These are phyloP conservation scores for Sporobolomyces phaffii DNA, from an alignment of 768 basidiomycete genomes.

Conservation along the genomic window DNA sequence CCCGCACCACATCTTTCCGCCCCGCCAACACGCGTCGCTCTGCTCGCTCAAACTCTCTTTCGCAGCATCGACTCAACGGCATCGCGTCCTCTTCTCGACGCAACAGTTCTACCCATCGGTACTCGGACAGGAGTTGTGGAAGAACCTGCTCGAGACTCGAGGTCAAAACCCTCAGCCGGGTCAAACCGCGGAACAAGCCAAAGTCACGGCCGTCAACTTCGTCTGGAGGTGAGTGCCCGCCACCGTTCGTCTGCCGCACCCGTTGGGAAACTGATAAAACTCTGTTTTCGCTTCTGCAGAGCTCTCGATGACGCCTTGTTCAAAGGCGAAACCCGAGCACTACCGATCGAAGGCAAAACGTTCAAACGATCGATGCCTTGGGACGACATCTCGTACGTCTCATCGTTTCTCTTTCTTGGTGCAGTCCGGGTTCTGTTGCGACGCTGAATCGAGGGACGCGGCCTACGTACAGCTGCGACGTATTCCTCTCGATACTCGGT, in stretches of 20 bases:
- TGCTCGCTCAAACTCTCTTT: not conserved
- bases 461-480: slow-evolving; percentile 2
- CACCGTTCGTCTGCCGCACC: not conserved
- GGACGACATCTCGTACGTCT: slow-evolving; percentile 15
- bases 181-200: not conserved
- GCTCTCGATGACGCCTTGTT: slow-evolving; percentile 24
- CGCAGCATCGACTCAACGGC: not conserved
- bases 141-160: not conserved
- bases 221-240: slow-evolving; percentile 15
- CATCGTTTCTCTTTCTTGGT: no score
- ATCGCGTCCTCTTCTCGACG: not conserved
- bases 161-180: not conserved
- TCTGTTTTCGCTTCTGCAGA: not conserved
- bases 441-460: no score
- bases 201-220: not conserved
- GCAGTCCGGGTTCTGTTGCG: no score
- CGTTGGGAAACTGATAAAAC: not conserved
- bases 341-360: slow-evolving; percentile 1
- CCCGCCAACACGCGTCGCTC: not conserved
- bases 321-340: slow-evolving; percentile 6
- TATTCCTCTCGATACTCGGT: slow-evolving; percentile 29
- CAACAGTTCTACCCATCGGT: slow-evolving; percentile 13
- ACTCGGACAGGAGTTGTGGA: not conserved
- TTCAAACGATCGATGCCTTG: slow-evolving; percentile 6
- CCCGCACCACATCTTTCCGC: not conserved